Conservation (phyloP, 345 rosid species). For the Aquilaria yunnanensis region DNA sequence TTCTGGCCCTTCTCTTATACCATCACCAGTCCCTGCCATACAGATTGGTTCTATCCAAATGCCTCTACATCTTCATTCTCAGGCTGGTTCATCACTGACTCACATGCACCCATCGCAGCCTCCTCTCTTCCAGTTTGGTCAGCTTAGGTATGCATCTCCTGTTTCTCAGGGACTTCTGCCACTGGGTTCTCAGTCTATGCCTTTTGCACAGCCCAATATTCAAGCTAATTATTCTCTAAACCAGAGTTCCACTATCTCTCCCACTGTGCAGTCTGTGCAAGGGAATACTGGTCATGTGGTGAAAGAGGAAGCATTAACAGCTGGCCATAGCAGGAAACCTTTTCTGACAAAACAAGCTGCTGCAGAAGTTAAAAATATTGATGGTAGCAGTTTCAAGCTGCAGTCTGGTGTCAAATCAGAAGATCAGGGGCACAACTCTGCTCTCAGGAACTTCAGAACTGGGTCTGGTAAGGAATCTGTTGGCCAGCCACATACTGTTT, state of each 20-base stretch:
- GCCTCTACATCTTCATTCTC: constrained; percentile 96
- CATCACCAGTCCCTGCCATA: constrained; percentile 94
- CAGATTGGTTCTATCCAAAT: constrained; percentile 99
- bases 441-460: constrained; percentile 21
- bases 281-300: constrained; percentile 28
- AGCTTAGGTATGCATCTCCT: constrained; percentile 71
- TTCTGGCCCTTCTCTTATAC: constrained; percentile 86
- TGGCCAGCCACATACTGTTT: constrained; percentile 31
- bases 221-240: constrained; percentile 35
- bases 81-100: constrained; percentile 48
- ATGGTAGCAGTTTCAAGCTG: constrained; percentile 23
- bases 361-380: constrained; percentile 32
- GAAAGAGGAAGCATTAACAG: constrained; percentile 33
- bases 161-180: constrained; percentile 72
- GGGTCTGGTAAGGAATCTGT: constrained; percentile 36
- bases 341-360: constrained; percentile 29
- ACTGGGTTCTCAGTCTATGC: constrained; percentile 50
- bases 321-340: constrained; percentile 27
- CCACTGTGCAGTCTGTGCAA: constrained; percentile 40
- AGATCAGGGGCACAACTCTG: constrained; percentile 32
- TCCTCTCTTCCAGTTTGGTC: constrained; percentile 91
- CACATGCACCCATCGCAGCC: constrained; percentile 66
- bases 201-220: constrained; percentile 46
- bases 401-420: constrained; percentile 27
- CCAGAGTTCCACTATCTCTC: constrained; percentile 44